phyloP scores from a whole-genome alignment of 208 protist genomes.

The Wallacemonas sp. region DNA sequence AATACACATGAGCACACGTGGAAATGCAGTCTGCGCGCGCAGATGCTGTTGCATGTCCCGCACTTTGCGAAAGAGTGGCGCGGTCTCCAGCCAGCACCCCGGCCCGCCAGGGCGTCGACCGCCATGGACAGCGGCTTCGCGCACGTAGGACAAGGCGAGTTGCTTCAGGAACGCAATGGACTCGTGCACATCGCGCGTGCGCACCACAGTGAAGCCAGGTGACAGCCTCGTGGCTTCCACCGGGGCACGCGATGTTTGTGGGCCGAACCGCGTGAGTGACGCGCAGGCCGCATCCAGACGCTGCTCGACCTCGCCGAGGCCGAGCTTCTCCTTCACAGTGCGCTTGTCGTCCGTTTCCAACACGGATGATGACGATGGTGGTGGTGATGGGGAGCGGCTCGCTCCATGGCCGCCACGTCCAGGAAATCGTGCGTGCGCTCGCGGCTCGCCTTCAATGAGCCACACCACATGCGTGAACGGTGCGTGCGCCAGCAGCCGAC shows the following conservation, averaged over 20 bases:
- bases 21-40: constrained; percentile 62
- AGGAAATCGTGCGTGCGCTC: not conserved
- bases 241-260: no score
- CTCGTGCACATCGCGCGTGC: constrained; percentile 54
- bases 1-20: constrained; percentile 77
- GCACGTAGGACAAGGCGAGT: constrained; percentile 21
- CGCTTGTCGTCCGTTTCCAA: no score
- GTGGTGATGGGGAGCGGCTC: constrained; percentile 10
- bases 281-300: constrained; percentile 53
- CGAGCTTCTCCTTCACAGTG: not conserved
- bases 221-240: constrained; percentile 1
- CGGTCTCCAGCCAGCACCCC: constrained; percentile 22
- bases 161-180: constrained; percentile 41
- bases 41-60: constrained; percentile 34
- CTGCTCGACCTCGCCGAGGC: constrained; percentile 9
- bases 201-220: constrained; percentile 36
- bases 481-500: constrained; percentile 49
- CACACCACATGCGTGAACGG: constrained; percentile 67
- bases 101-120: not conserved
- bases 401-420: not conserved
- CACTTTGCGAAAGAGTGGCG: constrained; percentile 26
- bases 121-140: constrained; percentile 20
- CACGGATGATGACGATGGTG: not conserved
- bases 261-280: constrained; percentile 24
- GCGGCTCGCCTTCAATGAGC: constrained; percentile 62